phyloP scores from a whole-genome alignment of 2,329 filamentous ascomycete genomes.

The Periconia digitata region DNA sequence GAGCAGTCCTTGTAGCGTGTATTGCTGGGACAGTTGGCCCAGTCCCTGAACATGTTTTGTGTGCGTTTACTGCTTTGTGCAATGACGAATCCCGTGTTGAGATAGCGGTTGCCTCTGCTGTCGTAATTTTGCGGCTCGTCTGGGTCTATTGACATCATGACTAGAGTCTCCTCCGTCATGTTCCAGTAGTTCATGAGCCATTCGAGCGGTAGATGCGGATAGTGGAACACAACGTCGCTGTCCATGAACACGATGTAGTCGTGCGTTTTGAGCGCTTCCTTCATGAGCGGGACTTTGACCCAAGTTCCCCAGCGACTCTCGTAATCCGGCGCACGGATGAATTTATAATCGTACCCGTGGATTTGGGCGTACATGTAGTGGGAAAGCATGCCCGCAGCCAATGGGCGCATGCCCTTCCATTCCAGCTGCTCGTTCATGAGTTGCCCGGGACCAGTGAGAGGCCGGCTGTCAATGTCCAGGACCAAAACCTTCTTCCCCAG shows the following conservation, averaged over 20 bases:
- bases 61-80: conserved; percentile 44
- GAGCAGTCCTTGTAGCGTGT: conserved; percentile 38
- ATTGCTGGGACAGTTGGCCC: conserved; percentile 42
- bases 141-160: conserved; percentile 52
- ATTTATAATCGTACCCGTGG: conserved; percentile 54
- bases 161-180: conserved; percentile 47
- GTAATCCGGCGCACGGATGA: conserved; percentile 48
- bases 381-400: conserved; percentile 42
- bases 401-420: conserved; percentile 41
- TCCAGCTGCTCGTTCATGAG: conserved; percentile 40
- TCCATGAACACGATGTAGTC: conserved; percentile 53
- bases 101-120: conserved; percentile 40
- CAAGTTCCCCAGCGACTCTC: conserved; percentile 49
- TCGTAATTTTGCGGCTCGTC: conserved; percentile 48
- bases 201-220: conserved; percentile 52
- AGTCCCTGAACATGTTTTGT: conserved; percentile 42
- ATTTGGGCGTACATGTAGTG: conserved; percentile 47
- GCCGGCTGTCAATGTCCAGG: conserved; percentile 42
- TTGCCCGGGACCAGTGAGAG: conserved; percentile 36
- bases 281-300: conserved; percentile 53
- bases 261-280: conserved; percentile 44
- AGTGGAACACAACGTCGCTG: conserved; percentile 52
- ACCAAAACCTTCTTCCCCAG: conserved; percentile 42
- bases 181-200: conserved; percentile 57
- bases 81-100: conserved; percentile 51